Percentiles rank a stretch among this genome's conserved stretches.
Evolutionary conservation across 805 yeast species (phyloP).

Genomic region (Yarrowia sp.): DNA sequence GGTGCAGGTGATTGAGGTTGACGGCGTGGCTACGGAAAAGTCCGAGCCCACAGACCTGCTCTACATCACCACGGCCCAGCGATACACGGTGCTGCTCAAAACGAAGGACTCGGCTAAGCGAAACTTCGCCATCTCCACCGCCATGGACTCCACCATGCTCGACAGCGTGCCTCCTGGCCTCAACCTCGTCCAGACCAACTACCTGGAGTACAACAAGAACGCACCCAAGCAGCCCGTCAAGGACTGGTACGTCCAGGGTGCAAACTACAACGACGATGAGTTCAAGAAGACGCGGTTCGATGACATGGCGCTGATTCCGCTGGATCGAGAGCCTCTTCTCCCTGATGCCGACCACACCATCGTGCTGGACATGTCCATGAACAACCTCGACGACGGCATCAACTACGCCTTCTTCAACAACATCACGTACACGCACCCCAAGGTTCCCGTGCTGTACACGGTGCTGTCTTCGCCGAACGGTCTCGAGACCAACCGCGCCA

Average conservation of each 20-base stretch:
- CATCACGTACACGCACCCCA: slow-evolving; percentile 30
- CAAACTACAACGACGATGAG: slow-evolving; percentile 33
- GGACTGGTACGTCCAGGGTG: slow-evolving; percentile 34
- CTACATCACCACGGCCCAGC: slow-evolving; percentile 84
- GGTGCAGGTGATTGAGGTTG: slow-evolving; percentile 81
- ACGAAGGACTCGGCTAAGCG: slow-evolving; percentile 59
- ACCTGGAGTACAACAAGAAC: slow-evolving; percentile 52
- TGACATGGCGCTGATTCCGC: slow-evolving; percentile 72
- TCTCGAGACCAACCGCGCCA: slow-evolving; percentile 30
- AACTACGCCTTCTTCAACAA: slow-evolving; percentile 64
- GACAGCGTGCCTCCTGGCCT: slow-evolving; percentile 67
- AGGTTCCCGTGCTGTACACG: slow-evolving; percentile 30
- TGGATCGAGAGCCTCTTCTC: slow-evolving; percentile 49
- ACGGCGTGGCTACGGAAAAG: slow-evolving; percentile 79
- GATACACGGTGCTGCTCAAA: slow-evolving; percentile 72
- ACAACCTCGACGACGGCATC: slow-evolving; percentile 76
- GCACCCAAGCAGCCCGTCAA: slow-evolving; percentile 37
- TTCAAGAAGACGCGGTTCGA: slow-evolving; percentile 51
- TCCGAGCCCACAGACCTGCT: slow-evolving; percentile 51
- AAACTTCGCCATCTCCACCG: slow-evolving; percentile 78
- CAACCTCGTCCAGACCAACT: slow-evolving; percentile 67
- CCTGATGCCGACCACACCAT: slow-evolving; percentile 66
- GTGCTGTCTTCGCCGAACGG: slow-evolving; percentile 5
- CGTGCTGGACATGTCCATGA: slow-evolving; percentile 73
- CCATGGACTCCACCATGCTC: slow-evolving; percentile 75